A percentile compares a stretch with the other conserved stretches of the same genome.
These are phyloP conservation scores for Nothopassalora personata DNA, from an alignment of 2,329 filamentous ascomycete genomes.

Conservation along the genomic window DNA sequence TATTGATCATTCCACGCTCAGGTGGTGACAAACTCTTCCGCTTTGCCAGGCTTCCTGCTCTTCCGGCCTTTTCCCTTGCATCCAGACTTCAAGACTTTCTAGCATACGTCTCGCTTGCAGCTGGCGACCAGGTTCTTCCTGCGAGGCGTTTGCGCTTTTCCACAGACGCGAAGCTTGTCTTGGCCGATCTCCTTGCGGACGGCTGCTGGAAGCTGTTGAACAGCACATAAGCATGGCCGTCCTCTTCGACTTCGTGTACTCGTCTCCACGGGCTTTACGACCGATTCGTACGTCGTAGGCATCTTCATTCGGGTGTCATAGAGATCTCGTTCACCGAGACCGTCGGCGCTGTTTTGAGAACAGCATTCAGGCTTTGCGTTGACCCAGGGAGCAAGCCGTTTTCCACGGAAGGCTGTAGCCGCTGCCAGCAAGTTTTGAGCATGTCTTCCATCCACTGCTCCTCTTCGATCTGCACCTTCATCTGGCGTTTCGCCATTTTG, in stretches of 20 bases:
- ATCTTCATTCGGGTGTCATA: constrained; percentile 15
- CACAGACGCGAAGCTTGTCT: not conserved
- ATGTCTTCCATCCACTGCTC: constrained; percentile 39
- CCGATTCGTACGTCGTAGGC: not conserved
- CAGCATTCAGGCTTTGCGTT: constrained; percentile 21
- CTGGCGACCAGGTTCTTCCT: not conserved
- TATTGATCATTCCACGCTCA: not conserved
- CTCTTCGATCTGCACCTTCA: constrained; percentile 41
- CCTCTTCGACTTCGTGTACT: not conserved
- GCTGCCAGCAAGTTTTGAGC: constrained; percentile 41
- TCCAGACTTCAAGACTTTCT: not conserved
- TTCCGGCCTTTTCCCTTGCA: not conserved
- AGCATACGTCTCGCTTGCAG: not conserved
- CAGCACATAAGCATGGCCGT: not conserved
- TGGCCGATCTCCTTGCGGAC: not conserved
- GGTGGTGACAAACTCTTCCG: not conserved
- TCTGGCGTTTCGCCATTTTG: constrained; percentile 43
- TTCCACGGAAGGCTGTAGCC: constrained; percentile 20
- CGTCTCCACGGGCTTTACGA: not conserved
- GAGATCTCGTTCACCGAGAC: constrained; percentile 20
- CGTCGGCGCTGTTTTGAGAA: constrained; percentile 16
- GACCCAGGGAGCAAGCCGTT: not conserved
- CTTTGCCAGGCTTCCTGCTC: not conserved
- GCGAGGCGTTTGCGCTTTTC: not conserved
- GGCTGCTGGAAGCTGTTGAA: not conserved